Evolutionary conservation across 2,329 filamentous ascomycete genomes (phyloP).

Genomic region (Penicillium brevicompactum): DNA sequence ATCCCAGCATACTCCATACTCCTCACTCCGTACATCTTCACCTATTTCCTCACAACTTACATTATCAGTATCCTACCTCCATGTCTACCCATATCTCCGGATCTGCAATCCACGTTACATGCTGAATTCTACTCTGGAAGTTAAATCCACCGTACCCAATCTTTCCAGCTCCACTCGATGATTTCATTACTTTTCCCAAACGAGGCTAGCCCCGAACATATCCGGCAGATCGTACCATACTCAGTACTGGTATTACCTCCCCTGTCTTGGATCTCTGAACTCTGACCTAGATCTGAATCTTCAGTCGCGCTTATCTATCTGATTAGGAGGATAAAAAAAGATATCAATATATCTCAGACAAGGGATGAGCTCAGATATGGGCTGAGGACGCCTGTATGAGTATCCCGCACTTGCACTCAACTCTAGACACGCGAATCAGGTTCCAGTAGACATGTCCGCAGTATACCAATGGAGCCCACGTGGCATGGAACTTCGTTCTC

Average conservation of each 20-base stretch:
- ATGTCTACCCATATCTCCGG: too few relatives aligned
- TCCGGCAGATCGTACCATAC: conserved; percentile 12
- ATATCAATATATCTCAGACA: not conserved
- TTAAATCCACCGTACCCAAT: not conserved
- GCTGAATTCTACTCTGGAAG: not conserved
- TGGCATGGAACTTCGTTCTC: conserved; percentile 4
- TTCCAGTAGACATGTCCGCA: not conserved
- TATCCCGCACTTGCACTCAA: not conserved
- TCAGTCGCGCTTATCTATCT: conserved; percentile 4
- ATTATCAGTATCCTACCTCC: too few relatives aligned
- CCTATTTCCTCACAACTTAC: too few relatives aligned
- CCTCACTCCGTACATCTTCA: too few relatives aligned
- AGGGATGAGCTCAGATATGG: too few relatives aligned
- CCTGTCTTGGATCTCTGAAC: not conserved
- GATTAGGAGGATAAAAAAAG: not conserved
- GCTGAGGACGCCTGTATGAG: not conserved
- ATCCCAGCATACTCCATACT: too few relatives aligned
- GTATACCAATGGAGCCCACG: conserved; percentile 10
- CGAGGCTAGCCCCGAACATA: conserved; percentile 12
- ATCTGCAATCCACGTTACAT: too few relatives aligned
- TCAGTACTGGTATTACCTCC: conserved; percentile 12
- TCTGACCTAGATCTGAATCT: conserved; percentile 15
- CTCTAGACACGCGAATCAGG: not conserved
- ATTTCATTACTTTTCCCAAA: conserved; percentile 17
- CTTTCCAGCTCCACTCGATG: conserved; percentile 19